Evolutionary conservation across 148 eudicot genomes (phyloP).

Genomic region (Bassia scoparia): DNA sequence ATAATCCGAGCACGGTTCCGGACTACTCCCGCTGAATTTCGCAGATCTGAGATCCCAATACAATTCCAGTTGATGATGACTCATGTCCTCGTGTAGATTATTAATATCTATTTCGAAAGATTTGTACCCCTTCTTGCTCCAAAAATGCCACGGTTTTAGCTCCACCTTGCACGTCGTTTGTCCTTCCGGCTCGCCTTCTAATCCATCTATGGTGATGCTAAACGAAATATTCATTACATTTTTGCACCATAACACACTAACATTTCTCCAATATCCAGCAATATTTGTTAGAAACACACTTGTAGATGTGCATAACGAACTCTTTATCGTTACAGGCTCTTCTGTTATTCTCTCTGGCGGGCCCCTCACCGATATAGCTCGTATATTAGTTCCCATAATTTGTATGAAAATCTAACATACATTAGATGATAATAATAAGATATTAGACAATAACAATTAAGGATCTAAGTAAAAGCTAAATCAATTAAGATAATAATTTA

Average conservation of each 20-base stretch:
- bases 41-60: conserved; percentile 86
- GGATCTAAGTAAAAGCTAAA: not conserved
- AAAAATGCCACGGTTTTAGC: conserved; percentile 86
- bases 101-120: conserved; percentile 53
- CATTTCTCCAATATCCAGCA: conserved; percentile 76
- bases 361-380: conserved; percentile 34
- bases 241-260: conserved; percentile 61
- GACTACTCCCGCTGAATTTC: conserved; percentile 55
- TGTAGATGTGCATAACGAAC: conserved; percentile 46
- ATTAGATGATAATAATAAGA: not conserved
- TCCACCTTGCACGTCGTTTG: conserved; percentile 74
- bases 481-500: not conserved
- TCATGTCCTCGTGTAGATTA: not conserved
- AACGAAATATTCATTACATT: conserved; percentile 57
- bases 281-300: conserved; percentile 55
- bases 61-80: conserved; percentile 47
- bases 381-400: conserved; percentile 9
- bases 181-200: conserved; percentile 30
- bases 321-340: conserved; percentile 42
- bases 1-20: conserved; percentile 68
- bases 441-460: not conserved
- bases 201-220: conserved; percentile 51
- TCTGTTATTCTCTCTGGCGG: conserved; percentile 36
- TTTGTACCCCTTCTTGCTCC: conserved; percentile 81
- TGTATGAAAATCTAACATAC: not conserved